These are phyloP conservation scores for Plasmodium chabaudi DNA, from an alignment of 169 alveolate species.

Conservation along the genomic window DNA sequence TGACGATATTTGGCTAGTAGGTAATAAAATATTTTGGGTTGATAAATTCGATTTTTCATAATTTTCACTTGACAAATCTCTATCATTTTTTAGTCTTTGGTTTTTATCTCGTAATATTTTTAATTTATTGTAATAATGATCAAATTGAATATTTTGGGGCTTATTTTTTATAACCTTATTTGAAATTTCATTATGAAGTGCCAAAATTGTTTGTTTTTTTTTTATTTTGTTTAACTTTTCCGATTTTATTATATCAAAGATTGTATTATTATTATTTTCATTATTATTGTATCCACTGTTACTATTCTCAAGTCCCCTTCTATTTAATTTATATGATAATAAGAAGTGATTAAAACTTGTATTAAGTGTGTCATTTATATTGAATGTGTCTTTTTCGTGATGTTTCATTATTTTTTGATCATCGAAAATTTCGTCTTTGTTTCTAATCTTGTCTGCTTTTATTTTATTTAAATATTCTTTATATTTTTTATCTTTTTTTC, in stretches of 20 bases:
- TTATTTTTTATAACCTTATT: background rate
- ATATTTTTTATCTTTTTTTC: conserved; percentile 2
- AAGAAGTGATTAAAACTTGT: conserved; percentile 43
- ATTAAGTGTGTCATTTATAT: conserved; percentile 12
- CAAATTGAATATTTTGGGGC: too few species aligned
- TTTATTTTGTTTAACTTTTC: conserved; percentile 8
- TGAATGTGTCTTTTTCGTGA: background rate
- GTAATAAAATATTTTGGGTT: background rate
- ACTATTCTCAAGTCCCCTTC: background rate
- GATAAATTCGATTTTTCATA: background rate
- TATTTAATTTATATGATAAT: conserved; percentile 52
- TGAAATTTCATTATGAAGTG: background rate
- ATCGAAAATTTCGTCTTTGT: background rate
- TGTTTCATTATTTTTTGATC: background rate
- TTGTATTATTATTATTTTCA: conserved; percentile 1
- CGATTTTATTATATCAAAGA: conserved; percentile 22
- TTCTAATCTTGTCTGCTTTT: background rate
- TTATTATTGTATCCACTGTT: background rate
- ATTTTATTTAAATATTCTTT: conserved; percentile 17
- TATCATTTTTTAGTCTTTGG: too few species aligned
- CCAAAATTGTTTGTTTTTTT: background rate
- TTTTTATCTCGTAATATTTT: background rate
- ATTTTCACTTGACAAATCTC: background rate
- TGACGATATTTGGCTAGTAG: background rate
- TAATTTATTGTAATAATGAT: too few species aligned